Evolutionary conservation across 805 yeast species (phyloP), one percentile per base, ranked within the genome.

Genomic region (Phaffomyces antillensis): DNA sequence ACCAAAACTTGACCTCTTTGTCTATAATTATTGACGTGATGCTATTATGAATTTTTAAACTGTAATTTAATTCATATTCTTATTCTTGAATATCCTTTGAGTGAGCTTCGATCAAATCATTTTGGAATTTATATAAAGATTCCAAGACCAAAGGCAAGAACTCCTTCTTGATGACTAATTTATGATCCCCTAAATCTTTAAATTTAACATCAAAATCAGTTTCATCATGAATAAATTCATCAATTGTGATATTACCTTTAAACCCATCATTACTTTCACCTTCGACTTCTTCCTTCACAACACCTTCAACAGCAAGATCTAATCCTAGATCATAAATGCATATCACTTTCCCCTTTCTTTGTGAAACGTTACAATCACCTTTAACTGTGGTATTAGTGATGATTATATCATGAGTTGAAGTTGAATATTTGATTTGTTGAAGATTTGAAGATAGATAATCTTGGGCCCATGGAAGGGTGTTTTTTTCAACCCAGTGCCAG

Each of bases 291-390:
- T 41, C 43, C 26, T 42, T 25, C 3, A 35, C 39, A n/a, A 69
- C 72, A 13, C 76, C 71, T 33, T 61, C 56, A 18, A 79, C 67
- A 10, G 65, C 56, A 46, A 85, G 70, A 50, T 67, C 70, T 39
- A 85, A 60, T 38, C 67, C 66, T 71, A 85, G 60, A 58, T 86
- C 95, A 56, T 76, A 85, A 41, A 85, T 81, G 58, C 91, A 84
- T 55, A 79, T 75, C 24, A 82, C 86, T 63, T 80, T 83, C 9
- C 91, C 91, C 63, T 86, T 86, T 67, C 95, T 76, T 63, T 86
- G 91, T 20, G 87, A 81, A 13, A 86, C 90, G 55, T 85, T 86
- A 54, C 93, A 83, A 61, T 86, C 93, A 20, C 95, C 95, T 7
- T 68, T 62, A 4, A 82, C 65, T 3, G 68, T 60, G n/a, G 63